These are phyloP conservation scores for Vanderwaltozyma verrucispora DNA, from an alignment of 805 yeast species.

Conservation along the genomic window DNA sequence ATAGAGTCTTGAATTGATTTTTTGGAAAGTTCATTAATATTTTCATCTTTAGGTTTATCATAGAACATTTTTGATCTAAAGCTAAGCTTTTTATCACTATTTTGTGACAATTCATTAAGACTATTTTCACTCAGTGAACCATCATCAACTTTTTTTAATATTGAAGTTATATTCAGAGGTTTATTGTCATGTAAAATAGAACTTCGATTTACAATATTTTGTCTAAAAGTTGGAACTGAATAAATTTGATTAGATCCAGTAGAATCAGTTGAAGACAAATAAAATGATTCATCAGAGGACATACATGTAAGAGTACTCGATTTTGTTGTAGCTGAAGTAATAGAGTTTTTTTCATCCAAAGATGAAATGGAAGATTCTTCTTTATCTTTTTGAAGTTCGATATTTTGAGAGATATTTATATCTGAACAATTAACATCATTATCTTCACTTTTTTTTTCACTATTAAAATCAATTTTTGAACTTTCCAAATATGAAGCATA, in stretches of 20 bases:
- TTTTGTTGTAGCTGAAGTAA: background rate
- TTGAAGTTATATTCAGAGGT: background rate
- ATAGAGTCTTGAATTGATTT: too few relatives aligned
- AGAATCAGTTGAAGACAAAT: background rate
- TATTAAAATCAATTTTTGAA: too few relatives aligned
- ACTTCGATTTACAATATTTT: background rate
- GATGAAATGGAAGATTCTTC: background rate
- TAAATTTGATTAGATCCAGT: slow-evolving; percentile 6
- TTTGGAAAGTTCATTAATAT: background rate
- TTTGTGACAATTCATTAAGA: background rate
- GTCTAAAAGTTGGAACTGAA: slow-evolving; percentile 36
- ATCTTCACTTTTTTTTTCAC: too few relatives aligned
- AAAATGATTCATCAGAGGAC: background rate
- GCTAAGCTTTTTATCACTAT: background rate
- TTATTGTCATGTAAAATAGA: too few relatives aligned
- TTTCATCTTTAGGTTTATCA: background rate
- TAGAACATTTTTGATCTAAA: slow-evolving; percentile 3
- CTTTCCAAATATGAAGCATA: background rate
- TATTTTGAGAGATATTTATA: too few relatives aligned
- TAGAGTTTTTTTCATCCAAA: background rate
- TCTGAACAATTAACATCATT: too few relatives aligned
- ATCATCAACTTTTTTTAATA: background rate
- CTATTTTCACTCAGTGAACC: background rate
- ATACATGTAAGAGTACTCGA: background rate
- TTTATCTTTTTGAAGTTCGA: background rate